Base-by-base conservation (phyloP, 2,329 filamentous ascomycete genomes). In the Ophiostoma populinum region DNA sequence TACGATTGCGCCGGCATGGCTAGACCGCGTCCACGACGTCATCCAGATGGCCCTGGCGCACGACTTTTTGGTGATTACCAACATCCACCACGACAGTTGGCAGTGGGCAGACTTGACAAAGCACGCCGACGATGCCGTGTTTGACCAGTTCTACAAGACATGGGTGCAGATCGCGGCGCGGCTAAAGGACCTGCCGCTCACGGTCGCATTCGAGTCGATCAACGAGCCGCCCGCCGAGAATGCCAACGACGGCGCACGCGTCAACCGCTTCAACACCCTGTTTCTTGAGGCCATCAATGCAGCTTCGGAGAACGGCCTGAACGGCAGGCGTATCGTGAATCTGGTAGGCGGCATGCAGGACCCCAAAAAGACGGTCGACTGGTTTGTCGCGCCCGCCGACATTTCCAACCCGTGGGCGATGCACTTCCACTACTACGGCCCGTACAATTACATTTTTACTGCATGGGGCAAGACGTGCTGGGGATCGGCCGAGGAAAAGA, bases 381-480 rank as follows among this genome's bases (percentile, higher is more conserved):
- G 61, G 59, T 73, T 74, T 44, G 50, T 59, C 39, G 51, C 51
- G 8, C 63, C 65, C 1, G 48, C 50, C 1, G 57, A 61, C 20
- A 65, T 62, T 26, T 57, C 58, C 10, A 68, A 70, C 38, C 68
- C 69, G 1, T 73, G 65, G 59, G 67, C 63, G 0, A 57, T 74
- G 20, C 68, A 74, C 46, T 72, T 68, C 46, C 70, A 75, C 45
- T 73, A 72, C 49, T 75, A 74, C 51, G 61, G 57, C 7, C 67
- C 65, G 9, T 70, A 64, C 50, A 61, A 62, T 40, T 61, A 62
- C 33, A 52, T 58, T 12, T 61, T 62, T 43, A 40, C 51, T 32
- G 51, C 61, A 10, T 74, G 51, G 68, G 70, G 70, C 17, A 69
- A 68, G 46, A 72, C 69, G 0, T 65, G 63, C 33, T 71, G 67